Percentiles rank a stretch among this genome's conserved stretches.
Evolutionary conservation across 2,329 filamentous ascomycete species (phyloP).

Genomic region (Acarospora socialis): DNA sequence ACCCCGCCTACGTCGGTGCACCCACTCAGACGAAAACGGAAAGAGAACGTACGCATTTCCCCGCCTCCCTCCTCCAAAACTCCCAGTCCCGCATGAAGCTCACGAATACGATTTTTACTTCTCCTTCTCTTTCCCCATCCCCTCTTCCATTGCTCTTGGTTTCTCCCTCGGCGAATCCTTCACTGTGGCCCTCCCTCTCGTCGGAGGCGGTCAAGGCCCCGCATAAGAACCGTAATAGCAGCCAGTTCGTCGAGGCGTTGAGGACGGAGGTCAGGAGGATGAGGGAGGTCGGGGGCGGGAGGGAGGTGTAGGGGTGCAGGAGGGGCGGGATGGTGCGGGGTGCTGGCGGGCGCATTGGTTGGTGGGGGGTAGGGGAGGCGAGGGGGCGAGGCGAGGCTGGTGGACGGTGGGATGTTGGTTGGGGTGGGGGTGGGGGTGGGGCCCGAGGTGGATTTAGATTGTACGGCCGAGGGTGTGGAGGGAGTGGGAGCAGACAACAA

Average conservation of each 20-base stretch:
- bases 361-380: background rate
- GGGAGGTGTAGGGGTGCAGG: slow-evolving; percentile 13
- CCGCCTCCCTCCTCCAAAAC: slow-evolving; percentile 63
- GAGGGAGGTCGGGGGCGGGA: slow-evolving; percentile 45
- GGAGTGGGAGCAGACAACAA: no score
- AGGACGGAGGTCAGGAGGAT: slow-evolving; percentile 55
- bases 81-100: slow-evolving; percentile 66
- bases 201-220: slow-evolving; percentile 32
- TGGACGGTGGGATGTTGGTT: no score
- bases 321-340: slow-evolving; percentile 8
- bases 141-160: no score
- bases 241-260: slow-evolving; percentile 51
- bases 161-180: background rate
- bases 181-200: background rate
- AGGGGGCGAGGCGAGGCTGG: background rate
- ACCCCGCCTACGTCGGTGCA: background rate
- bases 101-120: slow-evolving; percentile 53
- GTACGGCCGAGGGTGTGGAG: no score
- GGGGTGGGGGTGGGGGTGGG: no score
- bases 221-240: slow-evolving; percentile 43
- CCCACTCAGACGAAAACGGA: background rate
- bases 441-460: no score
- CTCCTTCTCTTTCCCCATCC: slow-evolving; percentile 21
- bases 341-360: background rate
- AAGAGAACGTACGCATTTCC: slow-evolving; percentile 44